Conservation (phyloP, 257 asterid genomes). For the Gynochthodes officinalis region DNA sequence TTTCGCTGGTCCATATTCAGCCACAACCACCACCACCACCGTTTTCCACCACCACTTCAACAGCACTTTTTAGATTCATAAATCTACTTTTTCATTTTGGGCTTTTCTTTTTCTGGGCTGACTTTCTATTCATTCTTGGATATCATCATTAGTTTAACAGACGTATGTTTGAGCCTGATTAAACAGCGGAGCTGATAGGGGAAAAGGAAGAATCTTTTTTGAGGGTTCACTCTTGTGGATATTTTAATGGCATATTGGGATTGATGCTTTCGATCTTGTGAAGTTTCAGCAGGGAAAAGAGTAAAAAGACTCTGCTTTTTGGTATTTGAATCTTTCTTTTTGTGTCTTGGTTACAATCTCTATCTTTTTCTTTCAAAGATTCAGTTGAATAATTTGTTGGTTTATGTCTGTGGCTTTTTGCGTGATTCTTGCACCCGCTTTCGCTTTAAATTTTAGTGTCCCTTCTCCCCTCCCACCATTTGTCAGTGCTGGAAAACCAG, state of each 20-base stretch:
- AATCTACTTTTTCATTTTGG: background rate
- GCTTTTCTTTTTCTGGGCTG: background rate
- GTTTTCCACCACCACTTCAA: background rate
- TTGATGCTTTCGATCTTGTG: background rate
- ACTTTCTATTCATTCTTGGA: background rate
- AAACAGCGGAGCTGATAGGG: background rate
- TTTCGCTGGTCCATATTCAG: too few species aligned
- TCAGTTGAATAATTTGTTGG: background rate
- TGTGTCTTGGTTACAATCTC: conserved; percentile 6
- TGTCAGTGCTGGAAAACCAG: background rate
- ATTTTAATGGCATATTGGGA: too few species aligned
- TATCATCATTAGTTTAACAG: background rate
- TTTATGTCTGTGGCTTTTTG: background rate
- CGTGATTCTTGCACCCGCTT: background rate
- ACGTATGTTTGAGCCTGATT: background rate
- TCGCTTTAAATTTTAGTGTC: background rate
- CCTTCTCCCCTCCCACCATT: background rate
- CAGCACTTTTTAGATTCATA: background rate
- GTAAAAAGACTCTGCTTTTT: conserved; percentile 9
- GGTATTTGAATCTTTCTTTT: background rate
- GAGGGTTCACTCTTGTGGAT: background rate
- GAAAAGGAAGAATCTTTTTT: background rate
- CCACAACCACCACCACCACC: background rate
- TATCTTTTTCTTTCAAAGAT: background rate
- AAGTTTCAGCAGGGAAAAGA: conserved; percentile 13